A percentile compares a stretch with the other conserved stretches of the same genome.
These are phyloP conservation scores for Cucumis sativus DNA, from an alignment of 306 rosid species.

Conservation along the genomic window Cucumber_9930_V3 NC_026655.2:31840501-31841000, in stretches of 20 bases:
- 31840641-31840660: slow-evolving; percentile 25
- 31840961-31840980: not conserved
- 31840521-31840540: no score
- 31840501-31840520: no score
- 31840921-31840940: not conserved
- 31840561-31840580: no score
- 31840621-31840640: no score
- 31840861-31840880: not conserved
- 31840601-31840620: no score
- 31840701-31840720: slow-evolving; percentile 43
- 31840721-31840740: slow-evolving; percentile 81
- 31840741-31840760: not conserved
- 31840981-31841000: not conserved
- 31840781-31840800: not conserved
- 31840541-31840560: no score
- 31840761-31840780: not conserved
- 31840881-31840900: not conserved
- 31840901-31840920: not conserved
- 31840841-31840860: not conserved
- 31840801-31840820: not conserved
- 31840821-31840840: not conserved
- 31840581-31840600: no score
- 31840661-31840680: slow-evolving; percentile 78
- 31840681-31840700: slow-evolving; percentile 83
- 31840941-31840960: not conserved